phyloP scores from a whole-genome alignment of 1,139 yeast species.

The Yamadazyma atmosphaerica region DNA sequence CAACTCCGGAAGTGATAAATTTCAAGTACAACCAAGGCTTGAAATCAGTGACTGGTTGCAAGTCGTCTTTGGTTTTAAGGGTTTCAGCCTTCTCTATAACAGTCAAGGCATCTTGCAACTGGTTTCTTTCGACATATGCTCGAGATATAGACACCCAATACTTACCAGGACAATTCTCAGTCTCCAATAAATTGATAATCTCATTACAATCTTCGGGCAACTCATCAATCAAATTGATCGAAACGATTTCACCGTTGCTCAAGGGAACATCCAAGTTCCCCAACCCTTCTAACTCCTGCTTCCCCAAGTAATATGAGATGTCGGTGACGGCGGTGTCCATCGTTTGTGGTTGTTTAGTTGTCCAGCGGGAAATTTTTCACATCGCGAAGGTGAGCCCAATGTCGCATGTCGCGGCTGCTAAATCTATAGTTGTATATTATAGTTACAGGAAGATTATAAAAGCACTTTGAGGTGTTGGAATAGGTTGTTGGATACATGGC shows the following conservation, averaged over 20 bases:
- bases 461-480: not conserved
- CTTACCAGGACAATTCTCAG: conserved; percentile 72
- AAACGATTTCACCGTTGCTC: conserved; percentile 69
- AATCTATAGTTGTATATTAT: not conserved
- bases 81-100: conserved; percentile 50
- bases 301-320: conserved; percentile 40
- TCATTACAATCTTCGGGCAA: conserved; percentile 89
- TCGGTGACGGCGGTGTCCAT: conserved; percentile 36
- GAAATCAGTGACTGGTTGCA: conserved; percentile 57
- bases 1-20: conserved; percentile 25
- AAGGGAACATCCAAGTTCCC: conserved; percentile 63
- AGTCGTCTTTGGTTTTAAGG: conserved; percentile 45
- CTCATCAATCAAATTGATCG: conserved; percentile 66
- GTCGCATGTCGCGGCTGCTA: conserved; percentile 1
- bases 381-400: not conserved
- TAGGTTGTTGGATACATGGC: not conserved
- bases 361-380: conserved; percentile 1
- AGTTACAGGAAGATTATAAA: too few relatives aligned
- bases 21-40: conserved; percentile 72
- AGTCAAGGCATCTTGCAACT: conserved; percentile 60
- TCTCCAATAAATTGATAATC: conserved; percentile 71
- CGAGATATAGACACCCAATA: conserved; percentile 85
- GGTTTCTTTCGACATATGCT: conserved; percentile 70
- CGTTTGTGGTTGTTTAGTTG: not conserved
- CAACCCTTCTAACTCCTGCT: conserved; percentile 30